Evolutionary conservation across 1,139 yeast species (phyloP), one percentile per base, ranked within the genome.

Genomic region (Geotrichum fermentans): DNA sequence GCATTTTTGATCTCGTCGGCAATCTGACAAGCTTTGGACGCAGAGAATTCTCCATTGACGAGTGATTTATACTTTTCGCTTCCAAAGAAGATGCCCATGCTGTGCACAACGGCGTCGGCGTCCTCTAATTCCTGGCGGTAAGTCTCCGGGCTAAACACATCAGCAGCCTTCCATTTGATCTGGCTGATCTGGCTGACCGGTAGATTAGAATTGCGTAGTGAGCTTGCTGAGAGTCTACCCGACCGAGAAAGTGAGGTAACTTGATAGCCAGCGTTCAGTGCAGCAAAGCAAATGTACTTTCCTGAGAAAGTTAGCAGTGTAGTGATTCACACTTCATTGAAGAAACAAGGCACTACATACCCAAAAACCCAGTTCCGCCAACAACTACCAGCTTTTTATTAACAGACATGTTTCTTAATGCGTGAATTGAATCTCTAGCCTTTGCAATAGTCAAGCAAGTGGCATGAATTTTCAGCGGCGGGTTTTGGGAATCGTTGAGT

Each of bases 311-410:
- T 11, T 3, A 38, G 42, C 26, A 10, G n/a, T 30, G n/a, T n/a
- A n/a, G n/a, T n/a, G n/a, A n/a, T n/a, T n/a, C n/a, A n/a, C n/a
- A n/a, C n/a, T n/a, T n/a, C n/a, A n/a, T n/a, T n/a, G n/a, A n/a
- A n/a, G n/a, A n/a, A n/a, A n/a, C n/a, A n/a, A n/a, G n/a, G n/a
- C n/a, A n/a, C n/a, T 11, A 45, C 47, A 51, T 58, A 54, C 82
- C 82, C 17, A 89, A 67, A 61, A 86, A 86, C 3, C 97, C 97
- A 53, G 79, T 81, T 0, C 97, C 96, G 17, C 97, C 97, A 58
- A 89, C 79, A 0, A 88, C 86, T 7, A 86, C 79, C 45, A 82
- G 53, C n/a, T 58, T 56, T 52, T 57, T 58, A 54, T 44, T 55
- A 36, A 47, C 38, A 11, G 28, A 6, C 28, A 24, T 24, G 28